phyloP scores from a whole-genome alignment of 306 rosid species.

The Acacia confusa region DNA sequence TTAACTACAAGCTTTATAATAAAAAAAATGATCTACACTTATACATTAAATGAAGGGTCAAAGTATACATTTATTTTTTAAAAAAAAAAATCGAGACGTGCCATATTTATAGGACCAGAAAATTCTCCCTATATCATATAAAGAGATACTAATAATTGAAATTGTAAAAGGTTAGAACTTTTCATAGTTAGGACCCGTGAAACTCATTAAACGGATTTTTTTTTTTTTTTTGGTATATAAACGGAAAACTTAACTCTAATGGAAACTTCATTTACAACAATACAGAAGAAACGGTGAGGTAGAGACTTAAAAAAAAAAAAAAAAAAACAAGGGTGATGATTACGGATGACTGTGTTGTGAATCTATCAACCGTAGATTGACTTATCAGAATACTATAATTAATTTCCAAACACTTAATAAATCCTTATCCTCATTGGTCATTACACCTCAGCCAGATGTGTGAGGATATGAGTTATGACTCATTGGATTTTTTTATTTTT shows the following conservation, averaged over 20 bases:
- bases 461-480: not conserved
- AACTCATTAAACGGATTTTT: no score
- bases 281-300: not conserved
- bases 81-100: no score
- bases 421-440: not conserved
- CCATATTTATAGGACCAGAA: no score
- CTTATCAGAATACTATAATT: not conserved
- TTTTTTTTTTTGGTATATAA: no score
- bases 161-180: not conserved
- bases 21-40: no score
- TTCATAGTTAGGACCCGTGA: not conserved
- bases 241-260: not conserved
- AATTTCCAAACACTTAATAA: not conserved
- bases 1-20: no score
- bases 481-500: no score
- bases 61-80: no score
- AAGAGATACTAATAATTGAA: not conserved
- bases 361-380: not conserved
- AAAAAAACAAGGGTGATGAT: no score
- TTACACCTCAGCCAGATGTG: conserved; percentile 26
- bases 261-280: not conserved
- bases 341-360: not conserved
- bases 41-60: no score
- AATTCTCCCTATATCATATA: no score
- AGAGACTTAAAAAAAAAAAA: not conserved